These are phyloP conservation scores for Coemansia sp. DNA, from an alignment of 192 early-diverging fungal genomes.

Conservation along the genomic window DNA sequence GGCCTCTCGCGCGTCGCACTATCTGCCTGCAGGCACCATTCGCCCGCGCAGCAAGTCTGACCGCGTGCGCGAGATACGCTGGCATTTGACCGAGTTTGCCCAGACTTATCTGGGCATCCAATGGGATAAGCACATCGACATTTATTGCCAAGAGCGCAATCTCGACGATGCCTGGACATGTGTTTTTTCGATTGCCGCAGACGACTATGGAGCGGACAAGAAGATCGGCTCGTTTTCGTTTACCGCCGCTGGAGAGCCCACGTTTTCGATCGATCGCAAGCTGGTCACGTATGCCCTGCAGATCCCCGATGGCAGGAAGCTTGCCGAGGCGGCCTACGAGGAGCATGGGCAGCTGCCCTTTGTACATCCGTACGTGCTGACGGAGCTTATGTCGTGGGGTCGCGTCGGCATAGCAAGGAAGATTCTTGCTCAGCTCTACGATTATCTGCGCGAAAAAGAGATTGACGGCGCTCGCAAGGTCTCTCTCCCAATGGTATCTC, in stretches of 20 bases:
- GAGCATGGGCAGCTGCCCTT: slow-evolving; percentile 49
- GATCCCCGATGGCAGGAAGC: slow-evolving; percentile 13
- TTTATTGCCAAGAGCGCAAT: slow-evolving; percentile 51
- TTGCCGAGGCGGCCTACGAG: slow-evolving; percentile 38
- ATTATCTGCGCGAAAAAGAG: slow-evolving; percentile 37
- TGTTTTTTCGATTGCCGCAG: slow-evolving; percentile 25
- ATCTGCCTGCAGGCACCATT: slow-evolving; percentile 52
- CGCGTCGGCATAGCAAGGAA: slow-evolving; percentile 31
- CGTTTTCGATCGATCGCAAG: slow-evolving; percentile 41
- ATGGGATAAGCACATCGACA: slow-evolving; percentile 46
- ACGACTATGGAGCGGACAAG: slow-evolving; percentile 36
- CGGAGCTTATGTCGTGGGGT: slow-evolving; percentile 53
- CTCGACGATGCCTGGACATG: slow-evolving; percentile 41
- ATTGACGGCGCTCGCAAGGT: slow-evolving; percentile 19
- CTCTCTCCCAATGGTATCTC: slow-evolving; percentile 28
- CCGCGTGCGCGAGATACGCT: slow-evolving; percentile 48
- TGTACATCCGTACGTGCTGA: slow-evolving; percentile 45
- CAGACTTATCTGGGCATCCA: slow-evolving; percentile 52
- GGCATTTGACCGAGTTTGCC: slow-evolving; percentile 53
- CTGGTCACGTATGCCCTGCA: slow-evolving; percentile 26
- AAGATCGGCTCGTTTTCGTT: slow-evolving; percentile 51
- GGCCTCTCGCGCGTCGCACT: slow-evolving; percentile 52
- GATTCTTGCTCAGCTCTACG: slow-evolving; percentile 38
- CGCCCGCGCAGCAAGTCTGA: slow-evolving; percentile 32
- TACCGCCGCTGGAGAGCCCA: slow-evolving; percentile 44